Evolutionary conservation across 176 grass and related monocot species (phyloP), one percentile per base, ranked within the genome.

Genomic region (Oryza meridionalis): DNA sequence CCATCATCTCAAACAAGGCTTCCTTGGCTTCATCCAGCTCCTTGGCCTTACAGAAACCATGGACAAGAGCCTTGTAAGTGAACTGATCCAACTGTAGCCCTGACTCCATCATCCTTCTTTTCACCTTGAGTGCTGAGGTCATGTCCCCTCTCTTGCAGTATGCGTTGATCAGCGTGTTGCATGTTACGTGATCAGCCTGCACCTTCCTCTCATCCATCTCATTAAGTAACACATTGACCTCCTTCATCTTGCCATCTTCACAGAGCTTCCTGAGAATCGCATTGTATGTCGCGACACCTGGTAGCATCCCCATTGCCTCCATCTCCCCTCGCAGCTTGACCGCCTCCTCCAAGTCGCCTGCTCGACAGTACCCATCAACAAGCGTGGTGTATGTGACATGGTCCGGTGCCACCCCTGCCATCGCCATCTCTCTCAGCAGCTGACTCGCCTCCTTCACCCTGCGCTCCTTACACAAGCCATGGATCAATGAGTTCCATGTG

Each of bases 151-250:
- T 92, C 87, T 97, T 97, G 87, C 86, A 93, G 88, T 94, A 92
- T 6, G 95, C 82, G 45, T 97, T 94, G 62, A 97, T 94, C 12
- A 97, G 84, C 6, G 90, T 97, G 85, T 97, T 97, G 82, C 95
- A 97, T 3, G 95, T 97, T n/a, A 92, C 62, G 4, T 89, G 92
- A 79, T 97, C 95, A 51, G 95, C 85, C 84, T 91, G 80, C 24
- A 94, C 72, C 86, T 85, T 92, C 75, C 79, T 94, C 61, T 84
- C 95, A 6, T 94, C 92, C 90, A 94, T 97, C 86, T 93, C 92
- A 14, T 86, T 94, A 51, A 97, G 86, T 80, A 97, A 69, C 69
- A 37, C 76, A 79, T 97, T 82, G 32, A 86, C 92, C 27, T 75
- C 82, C 67, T 91, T 97, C 92, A 97, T 90, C 35, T 91, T 92